These are phyloP conservation scores for Trametes elegans DNA, from an alignment of 768 basidiomycete species.

Conservation along the genomic window DNA sequence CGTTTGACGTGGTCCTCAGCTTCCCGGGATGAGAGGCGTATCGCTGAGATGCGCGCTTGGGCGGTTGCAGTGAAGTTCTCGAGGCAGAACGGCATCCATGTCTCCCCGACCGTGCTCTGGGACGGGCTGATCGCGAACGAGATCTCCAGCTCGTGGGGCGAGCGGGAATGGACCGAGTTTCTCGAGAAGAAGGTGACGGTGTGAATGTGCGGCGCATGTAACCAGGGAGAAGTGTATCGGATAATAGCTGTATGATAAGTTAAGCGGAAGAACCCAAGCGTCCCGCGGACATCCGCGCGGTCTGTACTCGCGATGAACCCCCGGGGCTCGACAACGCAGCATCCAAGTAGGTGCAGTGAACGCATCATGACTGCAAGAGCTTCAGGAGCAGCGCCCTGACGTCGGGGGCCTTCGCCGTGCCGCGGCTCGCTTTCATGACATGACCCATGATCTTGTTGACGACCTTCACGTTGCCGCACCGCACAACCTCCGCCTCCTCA, in stretches of 20 bases:
- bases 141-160: conserved; percentile 79
- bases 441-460: conserved; percentile 79
- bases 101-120: conserved; percentile 81
- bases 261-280: not conserved
- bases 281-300: not conserved
- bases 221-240: conserved; percentile 6
- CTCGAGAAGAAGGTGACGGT: conserved; percentile 52
- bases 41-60: not conserved
- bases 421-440: conserved; percentile 81
- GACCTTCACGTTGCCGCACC: conserved; percentile 71
- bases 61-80: conserved; percentile 81
- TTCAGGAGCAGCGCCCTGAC: conserved; percentile 51
- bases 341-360: too few species aligned
- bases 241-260: conserved; percentile 9
- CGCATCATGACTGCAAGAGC: conserved; percentile 33
- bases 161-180: conserved; percentile 79
- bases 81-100: conserved; percentile 89
- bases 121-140: conserved; percentile 72
- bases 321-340: too few species aligned
- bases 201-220: conserved; percentile 1
- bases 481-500: conserved; percentile 60
- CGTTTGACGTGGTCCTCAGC: conserved; percentile 32
- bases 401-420: conserved; percentile 71
- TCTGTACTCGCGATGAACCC: too few species aligned
- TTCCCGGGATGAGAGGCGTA: not conserved